phyloP scores from a whole-genome alignment of 2,329 filamentous ascomycete species.

The Metarhizium sp. region DNA sequence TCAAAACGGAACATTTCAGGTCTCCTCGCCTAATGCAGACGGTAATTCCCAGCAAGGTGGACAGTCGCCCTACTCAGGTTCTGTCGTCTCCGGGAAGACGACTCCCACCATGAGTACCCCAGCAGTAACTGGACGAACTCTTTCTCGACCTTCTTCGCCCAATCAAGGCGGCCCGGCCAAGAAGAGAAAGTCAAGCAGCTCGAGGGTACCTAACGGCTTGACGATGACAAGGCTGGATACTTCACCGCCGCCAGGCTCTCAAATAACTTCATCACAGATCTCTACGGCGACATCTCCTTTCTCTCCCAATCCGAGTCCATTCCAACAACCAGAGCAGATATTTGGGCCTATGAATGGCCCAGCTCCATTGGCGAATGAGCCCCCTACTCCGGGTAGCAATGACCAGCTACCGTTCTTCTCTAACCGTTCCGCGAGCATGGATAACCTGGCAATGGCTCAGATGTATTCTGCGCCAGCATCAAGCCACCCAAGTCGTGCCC shows the following conservation, averaged over 20 bases:
- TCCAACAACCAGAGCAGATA: slow-evolving; percentile 33
- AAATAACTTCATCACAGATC: slow-evolving; percentile 27
- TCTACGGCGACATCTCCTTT: slow-evolving; percentile 42
- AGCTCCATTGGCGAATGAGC: slow-evolving; percentile 42
- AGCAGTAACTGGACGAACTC: slow-evolving; percentile 19
- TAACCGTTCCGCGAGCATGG: slow-evolving; percentile 53
- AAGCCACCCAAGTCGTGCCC: slow-evolving; percentile 65
- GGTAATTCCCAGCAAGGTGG: slow-evolving; percentile 44
- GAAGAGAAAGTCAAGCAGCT: slow-evolving; percentile 70
- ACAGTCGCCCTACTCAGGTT: slow-evolving; percentile 26
- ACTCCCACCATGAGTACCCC: slow-evolving; percentile 17
- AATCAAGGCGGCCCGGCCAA: slow-evolving; percentile 61
- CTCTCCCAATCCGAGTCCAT: slow-evolving; percentile 35
- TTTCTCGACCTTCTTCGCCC: slow-evolving; percentile 69
- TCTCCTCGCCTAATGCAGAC: slow-evolving; percentile 54
- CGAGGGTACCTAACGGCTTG: slow-evolving; percentile 62
- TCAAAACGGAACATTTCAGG: slow-evolving; percentile 35
- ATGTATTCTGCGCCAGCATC: slow-evolving; percentile 66
- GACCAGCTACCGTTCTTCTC: slow-evolving; percentile 50
- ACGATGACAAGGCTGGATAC: slow-evolving; percentile 77
- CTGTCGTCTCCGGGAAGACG: slow-evolving; percentile 20
- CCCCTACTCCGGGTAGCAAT: slow-evolving; percentile 57
- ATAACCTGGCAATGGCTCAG: slow-evolving; percentile 53
- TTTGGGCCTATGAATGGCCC: slow-evolving; percentile 34
- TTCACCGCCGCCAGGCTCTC: slow-evolving; percentile 28